Evolutionary conservation across 768 basidiomycete species (phyloP).

Genomic region (Mycena rosella): DNA sequence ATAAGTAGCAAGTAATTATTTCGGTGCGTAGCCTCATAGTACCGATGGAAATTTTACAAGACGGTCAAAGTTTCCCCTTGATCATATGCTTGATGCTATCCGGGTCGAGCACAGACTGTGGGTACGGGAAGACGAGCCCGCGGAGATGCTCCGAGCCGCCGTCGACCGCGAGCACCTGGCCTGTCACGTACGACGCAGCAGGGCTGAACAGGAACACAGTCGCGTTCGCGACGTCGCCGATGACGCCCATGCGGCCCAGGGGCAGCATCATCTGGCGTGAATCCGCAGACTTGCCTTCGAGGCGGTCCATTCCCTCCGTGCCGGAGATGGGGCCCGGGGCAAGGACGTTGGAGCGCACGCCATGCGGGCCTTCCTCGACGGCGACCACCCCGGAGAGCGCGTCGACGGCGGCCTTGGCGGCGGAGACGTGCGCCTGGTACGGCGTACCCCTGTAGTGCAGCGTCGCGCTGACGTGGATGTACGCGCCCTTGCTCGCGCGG

Average conservation of each 20-base stretch:
- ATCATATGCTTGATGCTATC: slow-evolving; percentile 62
- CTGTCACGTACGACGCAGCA: slow-evolving; percentile 82
- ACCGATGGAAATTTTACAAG: background rate
- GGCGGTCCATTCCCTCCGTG: slow-evolving; percentile 82
- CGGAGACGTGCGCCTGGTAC: slow-evolving; percentile 93
- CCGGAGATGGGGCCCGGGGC: slow-evolving; percentile 85
- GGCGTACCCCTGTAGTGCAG: slow-evolving; percentile 87
- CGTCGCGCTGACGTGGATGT: slow-evolving; percentile 91
- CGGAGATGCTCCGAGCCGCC: slow-evolving; percentile 72
- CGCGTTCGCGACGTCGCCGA: slow-evolving; percentile 77
- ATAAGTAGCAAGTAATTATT: background rate
- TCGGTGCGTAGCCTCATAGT: too few relatives aligned
- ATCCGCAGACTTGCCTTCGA: slow-evolving; percentile 47
- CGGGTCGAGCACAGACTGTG: slow-evolving; percentile 73
- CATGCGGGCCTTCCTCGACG: slow-evolving; percentile 94
- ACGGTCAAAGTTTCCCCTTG: slow-evolving; percentile 56
- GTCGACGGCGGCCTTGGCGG: slow-evolving; percentile 95
- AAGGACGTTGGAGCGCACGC: slow-evolving; percentile 92
- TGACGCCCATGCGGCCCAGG: slow-evolving; percentile 67
- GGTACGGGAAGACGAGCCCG: slow-evolving; percentile 67
- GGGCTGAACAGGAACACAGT: slow-evolving; percentile 87
- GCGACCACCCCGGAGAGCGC: slow-evolving; percentile 89
- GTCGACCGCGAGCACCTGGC: slow-evolving; percentile 80
- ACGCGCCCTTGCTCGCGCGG: slow-evolving; percentile 79
- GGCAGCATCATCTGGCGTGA: slow-evolving; percentile 44